A percentile compares a stretch with the other conserved stretches of the same genome.
These are phyloP conservation scores for Phytophthora cryptogea DNA, from an alignment of 352 stramenopile genomes.

Conservation along the genomic window DNA sequence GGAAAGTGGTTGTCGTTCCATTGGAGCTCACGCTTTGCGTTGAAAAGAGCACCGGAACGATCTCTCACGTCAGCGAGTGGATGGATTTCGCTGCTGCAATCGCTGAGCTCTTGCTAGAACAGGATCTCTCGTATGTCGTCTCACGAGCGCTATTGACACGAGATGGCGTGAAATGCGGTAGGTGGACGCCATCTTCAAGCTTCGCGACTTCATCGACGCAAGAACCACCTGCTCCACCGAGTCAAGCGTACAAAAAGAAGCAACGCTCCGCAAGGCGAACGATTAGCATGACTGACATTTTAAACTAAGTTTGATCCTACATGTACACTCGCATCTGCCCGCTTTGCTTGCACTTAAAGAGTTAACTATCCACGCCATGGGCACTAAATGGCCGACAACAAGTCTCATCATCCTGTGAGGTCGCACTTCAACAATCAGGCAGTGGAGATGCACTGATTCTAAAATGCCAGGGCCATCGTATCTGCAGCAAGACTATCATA, in stretches of 20 bases:
- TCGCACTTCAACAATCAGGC: too few species aligned
- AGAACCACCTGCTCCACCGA: background rate
- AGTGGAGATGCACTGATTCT: too few species aligned
- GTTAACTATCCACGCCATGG: too few species aligned
- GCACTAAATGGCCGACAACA: too few species aligned
- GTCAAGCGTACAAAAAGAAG: background rate
- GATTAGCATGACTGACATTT: too few species aligned
- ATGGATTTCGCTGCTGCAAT: conserved; percentile 22
- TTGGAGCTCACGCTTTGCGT: conserved; percentile 16
- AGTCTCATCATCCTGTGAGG: too few species aligned
- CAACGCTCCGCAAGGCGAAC: too few species aligned
- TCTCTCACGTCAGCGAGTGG: conserved; percentile 15
- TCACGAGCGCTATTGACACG: conserved; percentile 1
- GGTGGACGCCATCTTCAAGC: background rate
- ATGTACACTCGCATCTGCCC: too few species aligned
- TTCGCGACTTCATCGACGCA: background rate
- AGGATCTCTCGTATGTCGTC: conserved; percentile 20
- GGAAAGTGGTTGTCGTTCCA: conserved; percentile 3
- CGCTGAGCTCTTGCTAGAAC: conserved; percentile 9
- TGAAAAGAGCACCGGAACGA: conserved; percentile 3
- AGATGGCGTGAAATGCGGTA: conserved; percentile 9
- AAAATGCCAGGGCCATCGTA: too few species aligned
- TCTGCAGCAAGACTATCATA: too few species aligned
- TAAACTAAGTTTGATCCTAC: too few species aligned
- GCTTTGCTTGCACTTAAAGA: too few species aligned